phyloP scores from a whole-genome alignment of 148 eudicot genomes.

The Spergularia marina region DNA sequence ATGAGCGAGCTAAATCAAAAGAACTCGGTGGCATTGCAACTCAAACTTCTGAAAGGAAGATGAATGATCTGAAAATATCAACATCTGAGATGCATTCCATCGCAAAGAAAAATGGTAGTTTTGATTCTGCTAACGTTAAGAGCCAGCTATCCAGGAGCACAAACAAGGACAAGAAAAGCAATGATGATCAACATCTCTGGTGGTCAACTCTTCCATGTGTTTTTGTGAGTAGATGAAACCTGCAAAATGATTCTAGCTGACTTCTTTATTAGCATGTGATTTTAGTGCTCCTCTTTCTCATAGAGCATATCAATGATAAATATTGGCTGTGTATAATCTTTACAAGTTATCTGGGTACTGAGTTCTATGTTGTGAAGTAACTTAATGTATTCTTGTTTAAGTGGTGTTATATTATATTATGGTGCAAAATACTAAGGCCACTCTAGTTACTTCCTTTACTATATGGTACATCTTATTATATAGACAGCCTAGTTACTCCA shows the following conservation, averaged over 20 bases:
- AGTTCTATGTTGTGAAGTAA: not conserved
- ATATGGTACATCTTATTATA: no score
- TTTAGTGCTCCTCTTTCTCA: not conserved
- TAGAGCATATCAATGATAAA: not conserved
- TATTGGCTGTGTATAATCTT: not conserved
- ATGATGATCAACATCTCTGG: constrained; percentile 44
- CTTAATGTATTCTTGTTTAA: no score
- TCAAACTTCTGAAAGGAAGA: constrained; percentile 20
- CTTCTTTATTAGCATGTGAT: constrained; percentile 9
- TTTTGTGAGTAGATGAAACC: constrained; percentile 44
- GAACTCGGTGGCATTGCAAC: constrained; percentile 5
- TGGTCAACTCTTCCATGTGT: constrained; percentile 89
- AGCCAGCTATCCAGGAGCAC: constrained; percentile 24
- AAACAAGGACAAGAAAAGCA: constrained; percentile 21
- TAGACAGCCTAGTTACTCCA: no score
- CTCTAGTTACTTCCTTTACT: no score
- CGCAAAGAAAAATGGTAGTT: constrained; percentile 16
- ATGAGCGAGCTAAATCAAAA: constrained; percentile 6
- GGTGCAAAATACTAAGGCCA: no score
- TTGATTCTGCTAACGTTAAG: constrained; percentile 24
- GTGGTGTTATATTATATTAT: no score
- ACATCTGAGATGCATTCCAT: constrained; percentile 15
- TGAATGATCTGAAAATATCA: constrained; percentile 16
- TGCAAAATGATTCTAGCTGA: not conserved
- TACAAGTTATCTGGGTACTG: not conserved